Base-by-base conservation (phyloP, 2,329 filamentous ascomycete genomes). In the Trichophaea hybrida region DNA sequence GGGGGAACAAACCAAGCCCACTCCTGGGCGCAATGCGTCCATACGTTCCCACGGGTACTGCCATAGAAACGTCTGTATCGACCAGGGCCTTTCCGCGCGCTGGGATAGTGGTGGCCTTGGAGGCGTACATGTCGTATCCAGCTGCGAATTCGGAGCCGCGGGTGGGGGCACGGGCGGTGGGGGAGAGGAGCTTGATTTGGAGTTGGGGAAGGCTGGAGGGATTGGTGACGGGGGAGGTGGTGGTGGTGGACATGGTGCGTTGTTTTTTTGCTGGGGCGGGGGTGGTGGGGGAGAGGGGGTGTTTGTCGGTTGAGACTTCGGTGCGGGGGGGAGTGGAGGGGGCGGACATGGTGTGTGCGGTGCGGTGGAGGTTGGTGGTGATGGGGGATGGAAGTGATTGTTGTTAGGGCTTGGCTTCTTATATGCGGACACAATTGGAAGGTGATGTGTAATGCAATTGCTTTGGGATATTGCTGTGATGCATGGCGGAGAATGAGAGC, bases 41-140 rank as follows among this genome's bases (percentile, higher is more conserved):
- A 59, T 64, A 97, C 10, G 90, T 96, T 56, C 88, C 89, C 4
- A 81, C 85, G 0, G 93, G 93, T 53, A 96, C 86, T 32, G 89
- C 87, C 75, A 98, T 91, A 68, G 84, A 83, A 64, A 98, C 85
- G 69, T 93, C 91, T 0, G 93, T 97, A 68, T 90, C 86, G 40
- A 97, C 89, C 34, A 96, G 75, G 0, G 77, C 88, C 74, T 94
- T 89, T 66, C 89, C 90, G 61, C 87, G 79, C 1, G 86, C 82
- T 0, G 90, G 90, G 59, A 98, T 83, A 1, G 80, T 79, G 3
- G 83, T 84, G 40, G 85, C 80, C 69, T 81, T 81, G 1, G 88
- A 80, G 62, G 83, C 85, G 74, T 96, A 97, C 60, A 98, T 71
- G 73, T 98, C 93, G 75, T 97, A 97, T 38, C 93, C 93, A 1